Base-by-base conservation (phyloP, 306 rosid species). In the Echinosophora koreensis region DNA sequence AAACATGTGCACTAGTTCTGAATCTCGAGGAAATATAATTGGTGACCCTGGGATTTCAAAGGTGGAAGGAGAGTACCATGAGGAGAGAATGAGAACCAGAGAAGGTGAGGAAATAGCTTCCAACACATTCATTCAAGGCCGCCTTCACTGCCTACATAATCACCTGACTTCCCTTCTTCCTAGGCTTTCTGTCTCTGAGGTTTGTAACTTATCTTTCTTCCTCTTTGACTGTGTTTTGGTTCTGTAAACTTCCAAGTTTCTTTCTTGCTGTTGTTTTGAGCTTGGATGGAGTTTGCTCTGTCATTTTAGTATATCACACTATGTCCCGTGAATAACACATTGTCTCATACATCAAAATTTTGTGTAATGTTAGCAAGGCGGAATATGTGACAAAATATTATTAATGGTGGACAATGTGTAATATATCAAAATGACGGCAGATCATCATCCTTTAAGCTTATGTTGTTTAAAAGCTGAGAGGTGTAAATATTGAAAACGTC, bases 11-110 rank as follows among this genome's bases (percentile, higher is more conserved):
- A 76, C 86, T 16, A 84, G 88, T 69, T 55, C 89, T 86, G 91
- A 89, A 86, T 84, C 93, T 89, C 90, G 89, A 87, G 95, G 87
- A 76, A 67, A 76, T 87, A 87, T 84, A 89, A 88, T 87, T 87
- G 87, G 68, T 35, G 82, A 88, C 12, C 22, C 47, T 81, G 71
- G 77, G 80, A 54, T 60, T 55, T 77, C 86, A 80, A 88, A 83
- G 76, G 82, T 65, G 39, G 72, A 28, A 39, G 80, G 56, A 66
- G 76, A 73, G 41, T 66, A 64, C 42, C 32, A 90, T 86, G 89
- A 83, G 41, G 87, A 80, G 11, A 73, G 60, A 79, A 81, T 87
- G 88, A 89, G 82, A 80, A 76, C 55, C n/a, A 71, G 54, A 75
- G 85, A 70, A 34, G 80, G 59, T 39, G 88, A 30, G 0, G 84